Evolutionary conservation across 1,284 basidiomycete species (phyloP).

Genomic region (Cutaneotrichosporon curvatum): DNA sequence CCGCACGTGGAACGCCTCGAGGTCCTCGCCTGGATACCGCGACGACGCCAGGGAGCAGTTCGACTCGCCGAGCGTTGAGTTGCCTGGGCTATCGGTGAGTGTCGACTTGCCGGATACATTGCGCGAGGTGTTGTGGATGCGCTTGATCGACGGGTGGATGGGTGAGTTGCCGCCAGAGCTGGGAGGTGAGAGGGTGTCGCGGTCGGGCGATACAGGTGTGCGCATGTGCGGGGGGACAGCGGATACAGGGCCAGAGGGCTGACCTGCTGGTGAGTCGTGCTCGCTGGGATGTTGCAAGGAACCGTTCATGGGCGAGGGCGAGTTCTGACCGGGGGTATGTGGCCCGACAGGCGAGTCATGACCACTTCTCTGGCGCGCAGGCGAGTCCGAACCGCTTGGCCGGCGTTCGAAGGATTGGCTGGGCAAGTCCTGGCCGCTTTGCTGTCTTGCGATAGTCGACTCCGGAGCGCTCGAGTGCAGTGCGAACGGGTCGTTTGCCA

Average conservation of each 20-base stretch:
- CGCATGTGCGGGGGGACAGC: background rate
- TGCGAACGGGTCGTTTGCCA: too few relatives aligned
- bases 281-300: too few relatives aligned
- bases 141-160: constrained; percentile 9
- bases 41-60: constrained; percentile 12
- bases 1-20: constrained; percentile 77
- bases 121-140: constrained; percentile 4
- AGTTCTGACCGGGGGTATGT: too few relatives aligned
- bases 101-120: background rate
- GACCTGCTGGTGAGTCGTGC: background rate
- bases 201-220: background rate
- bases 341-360: too few relatives aligned
- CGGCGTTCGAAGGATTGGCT: too few relatives aligned
- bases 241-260: background rate
- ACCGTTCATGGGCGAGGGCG: too few relatives aligned
- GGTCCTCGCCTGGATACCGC: constrained; percentile 56
- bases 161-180: constrained; percentile 6
- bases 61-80: background rate
- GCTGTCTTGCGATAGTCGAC: too few relatives aligned
- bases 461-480: too few relatives aligned
- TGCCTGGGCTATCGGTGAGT: too few relatives aligned
- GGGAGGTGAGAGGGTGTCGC: background rate
- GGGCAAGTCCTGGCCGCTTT: too few relatives aligned
- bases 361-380: too few relatives aligned
- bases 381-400: too few relatives aligned